Conservation (phyloP, 164 flowering plant species). For the Vitis labrusca region DNA sequence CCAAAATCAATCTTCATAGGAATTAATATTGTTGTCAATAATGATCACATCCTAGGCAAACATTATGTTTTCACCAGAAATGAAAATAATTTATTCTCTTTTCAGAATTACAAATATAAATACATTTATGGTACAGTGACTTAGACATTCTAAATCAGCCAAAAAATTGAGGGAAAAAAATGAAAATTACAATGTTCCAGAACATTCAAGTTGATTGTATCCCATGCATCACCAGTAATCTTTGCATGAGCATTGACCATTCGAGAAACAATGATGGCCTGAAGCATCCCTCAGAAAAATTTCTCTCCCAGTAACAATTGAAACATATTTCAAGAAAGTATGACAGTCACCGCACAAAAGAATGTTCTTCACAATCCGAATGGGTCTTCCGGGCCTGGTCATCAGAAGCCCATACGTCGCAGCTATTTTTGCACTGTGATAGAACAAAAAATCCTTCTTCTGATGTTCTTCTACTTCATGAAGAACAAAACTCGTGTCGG, state of each 20-base stretch:
- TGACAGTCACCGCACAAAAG: constrained; percentile 89
- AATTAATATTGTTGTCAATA: too few species aligned
- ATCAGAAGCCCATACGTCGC: constrained; percentile 68
- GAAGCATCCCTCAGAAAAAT: constrained; percentile 72
- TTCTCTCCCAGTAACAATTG: constrained; percentile 63
- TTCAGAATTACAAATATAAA: background rate
- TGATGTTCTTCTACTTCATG: constrained; percentile 93
- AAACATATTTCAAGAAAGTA: constrained; percentile 68
- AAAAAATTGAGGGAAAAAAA: too few species aligned
- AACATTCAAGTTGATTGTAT: too few species aligned
- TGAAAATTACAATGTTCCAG: too few species aligned
- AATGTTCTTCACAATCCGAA: constrained; percentile 73
- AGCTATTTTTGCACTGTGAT: constrained; percentile 88
- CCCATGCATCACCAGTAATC: constrained; percentile 53
- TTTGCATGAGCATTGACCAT: constrained; percentile 76
- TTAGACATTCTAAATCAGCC: too few species aligned
- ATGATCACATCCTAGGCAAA: too few species aligned
- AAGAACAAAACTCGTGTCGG: constrained; percentile 89
- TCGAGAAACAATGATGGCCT: constrained; percentile 73
- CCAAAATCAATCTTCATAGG: too few species aligned
- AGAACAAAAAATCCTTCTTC: constrained; percentile 74
- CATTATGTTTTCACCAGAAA: too few species aligned
- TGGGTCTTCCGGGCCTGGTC: constrained; percentile 51
- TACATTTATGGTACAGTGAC: background rate
- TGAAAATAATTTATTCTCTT: background rate